These are phyloP conservation scores for Daldinia caldariorum DNA, from an alignment of 495 filamentous ascomycete genomes.

Conservation along the genomic window DNA sequence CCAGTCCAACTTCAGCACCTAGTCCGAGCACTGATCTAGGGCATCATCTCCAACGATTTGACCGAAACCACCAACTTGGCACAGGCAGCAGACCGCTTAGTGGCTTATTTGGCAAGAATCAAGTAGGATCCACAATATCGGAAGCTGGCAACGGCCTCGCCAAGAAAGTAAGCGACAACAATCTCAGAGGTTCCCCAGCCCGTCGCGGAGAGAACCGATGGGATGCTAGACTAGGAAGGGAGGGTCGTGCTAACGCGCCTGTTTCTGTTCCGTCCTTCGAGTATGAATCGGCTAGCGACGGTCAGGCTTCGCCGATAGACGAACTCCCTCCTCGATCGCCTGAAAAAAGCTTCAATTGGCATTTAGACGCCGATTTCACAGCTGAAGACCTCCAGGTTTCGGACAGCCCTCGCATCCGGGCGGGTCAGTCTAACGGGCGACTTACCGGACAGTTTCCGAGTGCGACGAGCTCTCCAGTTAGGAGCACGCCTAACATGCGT, in stretches of 20 bases:
- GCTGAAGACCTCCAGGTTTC: slow-evolving; percentile 69
- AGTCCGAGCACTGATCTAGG: slow-evolving; percentile 37
- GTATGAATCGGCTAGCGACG: slow-evolving; percentile 51
- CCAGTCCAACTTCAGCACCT: slow-evolving; percentile 19
- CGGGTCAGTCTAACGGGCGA: slow-evolving; percentile 26
- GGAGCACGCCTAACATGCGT: slow-evolving; percentile 15
- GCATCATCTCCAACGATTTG: slow-evolving; percentile 40
- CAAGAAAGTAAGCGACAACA: slow-evolving; percentile 51
- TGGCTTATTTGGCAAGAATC: slow-evolving; percentile 47
- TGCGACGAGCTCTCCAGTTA: slow-evolving; percentile 23
- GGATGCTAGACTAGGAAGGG: slow-evolving; percentile 16
- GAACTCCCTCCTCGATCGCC: slow-evolving; percentile 56
- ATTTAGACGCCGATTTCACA: slow-evolving; percentile 71
- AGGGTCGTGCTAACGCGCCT: slow-evolving; percentile 41
- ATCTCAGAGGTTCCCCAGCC: slow-evolving; percentile 35
- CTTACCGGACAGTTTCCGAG: slow-evolving; percentile 16
- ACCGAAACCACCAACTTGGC: slow-evolving; percentile 42
- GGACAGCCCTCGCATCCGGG: slow-evolving; percentile 63
- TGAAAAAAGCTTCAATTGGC: slow-evolving; percentile 63
- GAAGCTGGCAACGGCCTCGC: slow-evolving; percentile 49
- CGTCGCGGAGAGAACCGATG: slow-evolving; percentile 30
- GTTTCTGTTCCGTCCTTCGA: slow-evolving; percentile 60
- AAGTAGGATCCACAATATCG: slow-evolving; percentile 45
- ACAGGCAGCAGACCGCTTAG: slow-evolving; percentile 22
- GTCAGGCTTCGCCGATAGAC: slow-evolving; percentile 47